These are phyloP conservation scores for Neofusicoccum sp. DNA, from an alignment of 2,329 filamentous ascomycete species.

Conservation along the genomic window DNA sequence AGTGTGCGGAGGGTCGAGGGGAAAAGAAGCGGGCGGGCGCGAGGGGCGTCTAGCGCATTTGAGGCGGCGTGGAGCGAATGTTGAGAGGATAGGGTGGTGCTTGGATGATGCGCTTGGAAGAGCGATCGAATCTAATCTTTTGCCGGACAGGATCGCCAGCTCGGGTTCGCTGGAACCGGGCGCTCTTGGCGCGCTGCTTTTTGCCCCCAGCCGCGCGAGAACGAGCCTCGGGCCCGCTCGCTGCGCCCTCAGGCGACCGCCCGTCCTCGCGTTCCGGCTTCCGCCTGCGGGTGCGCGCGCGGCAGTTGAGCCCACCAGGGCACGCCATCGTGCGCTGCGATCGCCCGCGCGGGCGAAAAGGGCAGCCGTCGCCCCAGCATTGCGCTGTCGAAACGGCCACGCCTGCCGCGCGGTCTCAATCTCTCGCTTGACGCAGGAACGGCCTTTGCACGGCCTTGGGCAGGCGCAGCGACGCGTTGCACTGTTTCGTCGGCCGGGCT, in stretches of 20 bases:
- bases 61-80: conserved; percentile 3
- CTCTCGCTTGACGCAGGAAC: conserved; percentile 1
- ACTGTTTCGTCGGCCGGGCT: conserved; percentile 4
- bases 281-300: neutral
- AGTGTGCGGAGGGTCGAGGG: neutral
- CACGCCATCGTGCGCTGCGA: neutral
- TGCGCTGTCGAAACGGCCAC: neutral
- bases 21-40: neutral
- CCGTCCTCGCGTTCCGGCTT: conserved; percentile 4
- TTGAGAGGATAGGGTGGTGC: conserved; percentile 8
- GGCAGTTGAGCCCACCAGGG: neutral
- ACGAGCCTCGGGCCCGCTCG: neutral
- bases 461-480: conserved; percentile 4
- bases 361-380: neutral
- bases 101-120: neutral
- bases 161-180: neutral
- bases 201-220: neutral
- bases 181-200: neutral
- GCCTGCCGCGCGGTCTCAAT: neutral
- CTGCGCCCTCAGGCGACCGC: neutral
- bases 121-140: conserved; percentile 5
- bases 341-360: no score
- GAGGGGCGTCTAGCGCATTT: conserved; percentile 13
- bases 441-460: conserved; percentile 1
- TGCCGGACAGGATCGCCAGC: neutral